These are phyloP conservation scores for Camelina hispida DNA, from an alignment of 345 rosid genomes.

Conservation along the genomic window DNA sequence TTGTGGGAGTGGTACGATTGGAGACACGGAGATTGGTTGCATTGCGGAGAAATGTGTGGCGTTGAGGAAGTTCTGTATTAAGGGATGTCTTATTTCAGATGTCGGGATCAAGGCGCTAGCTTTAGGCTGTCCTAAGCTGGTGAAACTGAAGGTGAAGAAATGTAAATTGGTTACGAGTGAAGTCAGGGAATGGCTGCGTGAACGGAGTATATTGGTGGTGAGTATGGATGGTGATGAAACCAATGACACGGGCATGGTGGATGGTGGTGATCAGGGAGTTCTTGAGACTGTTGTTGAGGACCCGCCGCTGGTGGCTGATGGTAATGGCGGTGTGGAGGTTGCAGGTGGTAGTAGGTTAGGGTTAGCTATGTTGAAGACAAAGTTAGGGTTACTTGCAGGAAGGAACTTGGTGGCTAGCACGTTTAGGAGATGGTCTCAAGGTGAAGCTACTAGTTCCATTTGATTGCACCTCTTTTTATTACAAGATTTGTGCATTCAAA, in stretches of 20 bases:
- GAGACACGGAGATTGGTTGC: constrained; percentile 76
- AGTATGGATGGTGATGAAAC: constrained; percentile 62
- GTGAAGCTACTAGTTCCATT: constrained; percentile 42
- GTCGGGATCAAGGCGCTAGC: constrained; percentile 68
- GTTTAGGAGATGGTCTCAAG: constrained; percentile 56
- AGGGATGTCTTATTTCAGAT: constrained; percentile 74
- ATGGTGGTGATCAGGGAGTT: constrained; percentile 45
- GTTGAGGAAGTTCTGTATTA: constrained; percentile 80
- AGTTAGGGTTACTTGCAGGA: constrained; percentile 59
- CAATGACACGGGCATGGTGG: constrained; percentile 43
- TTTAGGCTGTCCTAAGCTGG: constrained; percentile 75
- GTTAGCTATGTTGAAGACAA: constrained; percentile 53
- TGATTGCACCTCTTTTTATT: constrained; percentile 1
- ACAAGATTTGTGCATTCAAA: constrained; percentile 11
- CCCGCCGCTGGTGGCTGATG: constrained; percentile 40
- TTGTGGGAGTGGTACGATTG: constrained; percentile 69
- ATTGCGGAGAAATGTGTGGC: constrained; percentile 68
- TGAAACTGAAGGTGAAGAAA: constrained; percentile 82
- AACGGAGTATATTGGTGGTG: constrained; percentile 56
- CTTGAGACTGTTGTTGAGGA: constrained; percentile 55
- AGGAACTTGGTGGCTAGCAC: constrained; percentile 58
- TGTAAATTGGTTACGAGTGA: constrained; percentile 69
- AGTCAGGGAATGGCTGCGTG: constrained; percentile 62
- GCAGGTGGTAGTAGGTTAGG: constrained; percentile 52
- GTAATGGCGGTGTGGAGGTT: constrained; percentile 41